Evolutionary conservation across 2,329 filamentous ascomycete genomes (phyloP).

Genomic region (Colletotrichum sp.): DNA sequence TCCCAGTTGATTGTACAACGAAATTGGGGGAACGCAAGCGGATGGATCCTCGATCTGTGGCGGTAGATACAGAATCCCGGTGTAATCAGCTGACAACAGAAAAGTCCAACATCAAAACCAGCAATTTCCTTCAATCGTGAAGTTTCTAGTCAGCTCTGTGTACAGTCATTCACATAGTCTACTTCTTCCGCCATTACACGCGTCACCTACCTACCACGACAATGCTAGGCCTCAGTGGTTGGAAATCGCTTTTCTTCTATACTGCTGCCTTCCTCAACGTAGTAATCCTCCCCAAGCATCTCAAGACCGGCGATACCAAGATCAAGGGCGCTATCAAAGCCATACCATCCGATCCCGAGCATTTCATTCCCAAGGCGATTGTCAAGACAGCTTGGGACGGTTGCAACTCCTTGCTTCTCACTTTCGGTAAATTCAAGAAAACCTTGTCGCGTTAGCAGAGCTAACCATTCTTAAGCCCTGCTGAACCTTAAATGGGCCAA

Average conservation of each 20-base stretch:
- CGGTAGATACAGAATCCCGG: background rate
- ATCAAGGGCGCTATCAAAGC: background rate
- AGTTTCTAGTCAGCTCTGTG: accelerated
- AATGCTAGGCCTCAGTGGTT: background rate
- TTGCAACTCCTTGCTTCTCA: background rate
- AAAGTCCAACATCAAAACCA: background rate
- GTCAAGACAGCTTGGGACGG: background rate
- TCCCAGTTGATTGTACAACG: background rate
- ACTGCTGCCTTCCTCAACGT: background rate
- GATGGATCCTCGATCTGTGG: background rate
- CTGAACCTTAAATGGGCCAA: background rate
- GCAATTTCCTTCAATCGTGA: accelerated
- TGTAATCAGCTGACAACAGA: background rate
- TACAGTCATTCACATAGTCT: background rate
- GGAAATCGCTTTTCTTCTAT: background rate
- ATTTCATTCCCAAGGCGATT: background rate
- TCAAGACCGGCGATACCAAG: background rate
- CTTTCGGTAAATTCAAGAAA: accelerated
- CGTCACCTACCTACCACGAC: background rate
- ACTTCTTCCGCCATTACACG: background rate
- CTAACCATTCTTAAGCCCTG: background rate
- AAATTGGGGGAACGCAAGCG: background rate
- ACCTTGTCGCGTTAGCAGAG: accelerated
- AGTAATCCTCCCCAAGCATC: background rate
- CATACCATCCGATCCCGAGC: background rate